Evolutionary conservation across 768 basidiomycete genomes (phyloP).

Genomic region (Termitomyces sp.): DNA sequence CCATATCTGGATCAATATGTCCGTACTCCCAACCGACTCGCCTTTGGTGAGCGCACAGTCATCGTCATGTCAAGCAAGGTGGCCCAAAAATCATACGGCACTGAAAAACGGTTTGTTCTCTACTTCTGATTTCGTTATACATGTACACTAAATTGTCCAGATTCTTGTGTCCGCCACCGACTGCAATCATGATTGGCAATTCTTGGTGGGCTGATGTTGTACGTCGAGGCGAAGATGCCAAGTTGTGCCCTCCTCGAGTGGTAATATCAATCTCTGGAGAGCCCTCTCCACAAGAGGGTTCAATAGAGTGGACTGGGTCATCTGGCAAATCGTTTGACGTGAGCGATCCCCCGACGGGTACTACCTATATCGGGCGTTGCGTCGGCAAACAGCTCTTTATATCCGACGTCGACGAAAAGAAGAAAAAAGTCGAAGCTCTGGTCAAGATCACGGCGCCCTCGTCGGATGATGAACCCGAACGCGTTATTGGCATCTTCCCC

Average conservation of each 20-base stretch:
- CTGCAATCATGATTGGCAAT: constrained; percentile 89
- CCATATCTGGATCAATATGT: constrained; percentile 86
- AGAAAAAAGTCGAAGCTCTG: constrained; percentile 91
- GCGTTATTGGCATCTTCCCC: constrained; percentile 83
- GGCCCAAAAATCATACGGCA: constrained; percentile 96
- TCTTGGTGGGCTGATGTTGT: constrained; percentile 89
- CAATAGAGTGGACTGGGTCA: constrained; percentile 83
- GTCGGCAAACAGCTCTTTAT: constrained; percentile 95
- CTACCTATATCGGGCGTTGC: constrained; percentile 88
- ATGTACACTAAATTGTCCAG: constrained; percentile 26
- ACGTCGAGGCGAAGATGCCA: constrained; percentile 68
- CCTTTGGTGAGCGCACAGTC: constrained; percentile 88
- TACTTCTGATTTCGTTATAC: not conserved
- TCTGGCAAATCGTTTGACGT: constrained; percentile 82
- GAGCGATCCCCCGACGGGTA: constrained; percentile 69
- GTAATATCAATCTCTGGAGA: constrained; percentile 92
- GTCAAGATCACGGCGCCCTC: constrained; percentile 83
- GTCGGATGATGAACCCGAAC: constrained; percentile 75
- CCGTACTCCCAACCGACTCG: constrained; percentile 76
- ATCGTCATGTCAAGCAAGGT: constrained; percentile 98
- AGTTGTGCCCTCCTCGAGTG: constrained; percentile 73
- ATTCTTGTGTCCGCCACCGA: constrained; percentile 91
- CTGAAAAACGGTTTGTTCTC: constrained; percentile 74
- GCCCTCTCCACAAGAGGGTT: constrained; percentile 76
- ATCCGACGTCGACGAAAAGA: constrained; percentile 90